Evolutionary conservation across 192 early-diverging fungal species (phyloP).

Genomic region (Phlyctochytrium bullatum): DNA sequence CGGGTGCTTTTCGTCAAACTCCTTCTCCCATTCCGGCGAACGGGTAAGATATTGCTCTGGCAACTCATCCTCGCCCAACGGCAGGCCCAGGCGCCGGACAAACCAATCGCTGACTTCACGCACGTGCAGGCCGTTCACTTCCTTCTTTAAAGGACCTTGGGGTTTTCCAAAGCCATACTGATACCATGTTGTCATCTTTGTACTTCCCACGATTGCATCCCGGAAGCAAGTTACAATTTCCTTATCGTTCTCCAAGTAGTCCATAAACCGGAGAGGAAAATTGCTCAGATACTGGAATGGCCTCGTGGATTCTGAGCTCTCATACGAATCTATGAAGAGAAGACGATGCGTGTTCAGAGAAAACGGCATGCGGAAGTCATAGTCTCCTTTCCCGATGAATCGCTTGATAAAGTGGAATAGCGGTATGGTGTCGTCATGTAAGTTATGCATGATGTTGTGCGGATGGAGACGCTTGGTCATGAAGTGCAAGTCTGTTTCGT

Average conservation of each 20-base stretch:
- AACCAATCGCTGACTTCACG: conserved; percentile 46
- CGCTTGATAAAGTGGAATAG: conserved; percentile 43
- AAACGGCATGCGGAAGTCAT: conserved; percentile 30
- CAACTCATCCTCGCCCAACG: conserved; percentile 26
- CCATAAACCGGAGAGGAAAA: conserved; percentile 27
- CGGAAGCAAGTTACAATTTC: conserved; percentile 50
- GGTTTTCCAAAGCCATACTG: conserved; percentile 51
- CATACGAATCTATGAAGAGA: conserved; percentile 37
- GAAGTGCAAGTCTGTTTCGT: conserved; percentile 42
- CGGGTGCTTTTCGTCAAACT: conserved; percentile 3
- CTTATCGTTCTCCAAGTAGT: conserved; percentile 28
- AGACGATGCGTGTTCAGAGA: conserved; percentile 35
- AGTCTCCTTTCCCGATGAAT: conserved; percentile 21
- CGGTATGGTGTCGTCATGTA: conserved; percentile 49
- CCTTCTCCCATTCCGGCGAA: not conserved
- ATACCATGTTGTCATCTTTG: conserved; percentile 50
- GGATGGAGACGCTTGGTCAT: conserved; percentile 42
- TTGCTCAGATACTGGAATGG: conserved; percentile 47
- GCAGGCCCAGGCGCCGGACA: conserved; percentile 31
- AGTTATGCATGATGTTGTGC: conserved; percentile 52
- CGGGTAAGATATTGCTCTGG: conserved; percentile 19
- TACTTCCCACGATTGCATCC: conserved; percentile 45
- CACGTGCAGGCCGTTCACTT: conserved; percentile 45
- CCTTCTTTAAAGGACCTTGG: conserved; percentile 44
- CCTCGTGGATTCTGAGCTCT: conserved; percentile 32